These are phyloP conservation scores for Cicer arietinum DNA, from an alignment of 306 rosid species.

Conservation along the genomic window DNA sequence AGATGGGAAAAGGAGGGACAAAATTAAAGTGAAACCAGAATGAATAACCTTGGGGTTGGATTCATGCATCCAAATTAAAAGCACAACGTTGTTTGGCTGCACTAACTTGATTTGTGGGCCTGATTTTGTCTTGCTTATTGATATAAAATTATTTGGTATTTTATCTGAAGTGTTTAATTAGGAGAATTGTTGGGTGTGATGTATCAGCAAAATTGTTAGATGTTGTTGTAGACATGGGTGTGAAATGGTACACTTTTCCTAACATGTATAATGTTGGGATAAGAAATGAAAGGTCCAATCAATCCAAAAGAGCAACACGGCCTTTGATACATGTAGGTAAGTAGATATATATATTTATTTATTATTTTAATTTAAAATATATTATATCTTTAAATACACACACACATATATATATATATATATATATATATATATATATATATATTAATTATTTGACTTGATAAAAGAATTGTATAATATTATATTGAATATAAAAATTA, in stretches of 20 bases:
- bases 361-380: too few relatives aligned
- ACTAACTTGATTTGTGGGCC: background rate
- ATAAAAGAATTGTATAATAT: too few relatives aligned
- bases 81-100: background rate
- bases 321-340: background rate
- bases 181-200: conserved; percentile 6
- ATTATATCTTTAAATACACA: too few relatives aligned
- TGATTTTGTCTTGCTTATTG: background rate
- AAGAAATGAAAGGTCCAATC: background rate
- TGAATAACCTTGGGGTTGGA: background rate
- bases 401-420: too few relatives aligned
- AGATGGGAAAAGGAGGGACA: background rate
- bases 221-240: background rate
- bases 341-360: too few relatives aligned
- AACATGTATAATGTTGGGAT: background rate
- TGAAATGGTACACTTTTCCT: background rate
- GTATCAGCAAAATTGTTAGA: background rate
- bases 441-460: too few relatives aligned
- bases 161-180: background rate
- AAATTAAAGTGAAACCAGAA: background rate
- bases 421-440: too few relatives aligned
- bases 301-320: background rate
- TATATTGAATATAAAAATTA: too few relatives aligned
- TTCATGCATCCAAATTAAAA: conserved; percentile 11
- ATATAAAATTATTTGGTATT: background rate